Evolutionary conservation across 495 filamentous ascomycete genomes (phyloP).

Genomic region (Penicillium alfredii): DNA sequence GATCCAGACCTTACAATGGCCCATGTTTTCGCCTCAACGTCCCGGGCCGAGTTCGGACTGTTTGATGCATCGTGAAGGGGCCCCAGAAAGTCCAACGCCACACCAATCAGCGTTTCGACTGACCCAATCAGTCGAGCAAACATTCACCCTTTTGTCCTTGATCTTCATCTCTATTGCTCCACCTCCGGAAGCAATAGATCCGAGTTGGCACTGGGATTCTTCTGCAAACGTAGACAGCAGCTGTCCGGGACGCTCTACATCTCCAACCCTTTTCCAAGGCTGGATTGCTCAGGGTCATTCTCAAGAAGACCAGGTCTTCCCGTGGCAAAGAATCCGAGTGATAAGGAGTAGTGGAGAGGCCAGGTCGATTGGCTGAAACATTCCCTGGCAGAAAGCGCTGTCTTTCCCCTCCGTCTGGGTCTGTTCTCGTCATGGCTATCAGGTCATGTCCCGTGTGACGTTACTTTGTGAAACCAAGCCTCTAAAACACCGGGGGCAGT

Average conservation of each 20-base stretch:
- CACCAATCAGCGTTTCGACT: conserved; percentile 22
- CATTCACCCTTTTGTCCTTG: conserved; percentile 12
- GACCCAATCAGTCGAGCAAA: conserved; percentile 19
- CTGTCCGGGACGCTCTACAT: conserved; percentile 11
- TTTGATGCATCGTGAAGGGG: conserved; percentile 8
- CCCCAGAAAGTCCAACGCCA: conserved; percentile 4
- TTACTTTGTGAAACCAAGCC: conserved; percentile 32
- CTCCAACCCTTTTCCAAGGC: background rate
- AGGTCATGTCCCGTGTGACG: conserved; percentile 31
- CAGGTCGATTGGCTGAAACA: conserved; percentile 16
- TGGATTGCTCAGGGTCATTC: background rate
- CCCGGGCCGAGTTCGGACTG: conserved; percentile 16
- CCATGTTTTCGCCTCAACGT: conserved; percentile 9
- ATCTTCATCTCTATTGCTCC: conserved; percentile 15
- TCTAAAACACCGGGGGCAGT: conserved; percentile 22
- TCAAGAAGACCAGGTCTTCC: conserved; percentile 1
- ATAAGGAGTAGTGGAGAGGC: background rate
- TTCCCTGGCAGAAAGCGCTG: conserved; percentile 7
- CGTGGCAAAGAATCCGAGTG: background rate
- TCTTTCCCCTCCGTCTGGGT: conserved; percentile 11
- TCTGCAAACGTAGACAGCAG: conserved; percentile 24
- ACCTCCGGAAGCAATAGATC: conserved; percentile 7
- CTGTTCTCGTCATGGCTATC: conserved; percentile 24
- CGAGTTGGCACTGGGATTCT: conserved; percentile 17
- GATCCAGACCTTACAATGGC: too few species aligned